Evolutionary conservation across 108 stramenopile genomes (phyloP).

Genomic region (Schizochytrium sp.): DNA sequence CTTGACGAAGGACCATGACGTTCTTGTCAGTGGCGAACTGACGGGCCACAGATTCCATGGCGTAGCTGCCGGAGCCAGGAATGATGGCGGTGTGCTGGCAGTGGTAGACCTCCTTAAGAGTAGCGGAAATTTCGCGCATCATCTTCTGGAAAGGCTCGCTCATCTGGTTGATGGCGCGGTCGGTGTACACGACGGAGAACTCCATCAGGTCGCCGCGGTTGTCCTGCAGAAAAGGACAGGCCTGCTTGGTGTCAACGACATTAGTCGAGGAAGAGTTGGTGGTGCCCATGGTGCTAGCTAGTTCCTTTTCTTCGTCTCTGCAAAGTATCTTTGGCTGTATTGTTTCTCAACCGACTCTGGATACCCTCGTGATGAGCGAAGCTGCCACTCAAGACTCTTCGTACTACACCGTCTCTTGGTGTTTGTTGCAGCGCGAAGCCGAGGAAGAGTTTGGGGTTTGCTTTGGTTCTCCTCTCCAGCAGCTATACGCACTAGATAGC

Average conservation of each 20-base stretch:
- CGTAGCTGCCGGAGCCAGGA: constrained; percentile 81
- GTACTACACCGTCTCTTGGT: no score
- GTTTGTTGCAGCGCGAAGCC: no score
- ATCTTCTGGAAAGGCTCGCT: constrained; percentile 87
- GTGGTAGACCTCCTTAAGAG: constrained; percentile 87
- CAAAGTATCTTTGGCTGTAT: no score
- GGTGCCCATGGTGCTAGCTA: no score
- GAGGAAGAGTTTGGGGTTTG: no score
- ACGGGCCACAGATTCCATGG: constrained; percentile 82
- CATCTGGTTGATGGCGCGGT: constrained; percentile 90
- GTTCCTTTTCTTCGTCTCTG: no score
- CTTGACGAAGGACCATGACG: constrained; percentile 90
- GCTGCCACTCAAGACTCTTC: no score
- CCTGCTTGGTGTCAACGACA: constrained; percentile 29
- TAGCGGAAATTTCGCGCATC: constrained; percentile 86
- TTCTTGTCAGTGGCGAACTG: constrained; percentile 90
- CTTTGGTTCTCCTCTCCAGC: no score
- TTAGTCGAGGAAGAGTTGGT: background rate
- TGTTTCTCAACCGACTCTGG: no score
- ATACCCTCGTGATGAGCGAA: no score
- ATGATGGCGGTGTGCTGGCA: constrained; percentile 89
- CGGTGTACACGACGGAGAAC: constrained; percentile 90
- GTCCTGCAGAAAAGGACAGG: constrained; percentile 56
- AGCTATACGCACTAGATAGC: no score
- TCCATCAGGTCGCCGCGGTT: constrained; percentile 67